Evolutionary conservation across 257 asterid genomes (phyloP).

Genomic region (Verbena officinalis): DNA sequence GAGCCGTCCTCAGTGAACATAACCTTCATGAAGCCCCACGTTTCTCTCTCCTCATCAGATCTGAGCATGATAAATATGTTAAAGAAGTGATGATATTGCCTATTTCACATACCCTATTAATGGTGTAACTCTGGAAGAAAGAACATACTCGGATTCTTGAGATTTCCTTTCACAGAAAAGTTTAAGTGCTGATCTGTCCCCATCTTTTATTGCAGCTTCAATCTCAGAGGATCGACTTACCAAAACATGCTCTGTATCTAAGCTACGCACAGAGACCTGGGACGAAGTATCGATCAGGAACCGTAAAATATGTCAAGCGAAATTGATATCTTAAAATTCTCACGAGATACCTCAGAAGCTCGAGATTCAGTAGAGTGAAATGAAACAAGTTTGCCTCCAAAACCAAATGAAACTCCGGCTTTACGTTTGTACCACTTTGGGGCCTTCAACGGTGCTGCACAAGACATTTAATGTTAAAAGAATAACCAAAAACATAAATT

Average conservation of each 20-base stretch:
- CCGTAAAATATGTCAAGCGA: neutral
- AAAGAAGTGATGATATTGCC: neutral
- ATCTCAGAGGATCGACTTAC: slow-evolving; percentile 61
- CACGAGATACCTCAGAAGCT: slow-evolving; percentile 51
- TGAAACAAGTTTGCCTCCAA: slow-evolving; percentile 75
- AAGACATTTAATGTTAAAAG: slow-evolving; percentile 24
- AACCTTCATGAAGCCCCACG: slow-evolving; percentile 68
- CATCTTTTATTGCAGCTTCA: slow-evolving; percentile 57
- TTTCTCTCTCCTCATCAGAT: slow-evolving; percentile 62
- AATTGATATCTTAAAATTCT: neutral
- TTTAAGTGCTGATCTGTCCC: slow-evolving; percentile 56
- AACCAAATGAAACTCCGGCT: slow-evolving; percentile 83
- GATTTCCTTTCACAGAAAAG: slow-evolving; percentile 61
- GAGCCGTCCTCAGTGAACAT: slow-evolving; percentile 70
- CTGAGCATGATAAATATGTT: slow-evolving; percentile 34
- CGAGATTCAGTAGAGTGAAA: slow-evolving; percentile 47
- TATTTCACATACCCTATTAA: neutral
- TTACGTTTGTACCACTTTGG: slow-evolving; percentile 76
- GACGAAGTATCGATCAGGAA: slow-evolving; percentile 10
- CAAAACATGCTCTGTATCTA: slow-evolving; percentile 58
- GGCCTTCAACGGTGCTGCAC: slow-evolving; percentile 61
- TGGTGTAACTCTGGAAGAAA: neutral
- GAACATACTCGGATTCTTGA: slow-evolving; percentile 62
- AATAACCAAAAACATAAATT: neutral
- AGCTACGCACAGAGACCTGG: slow-evolving; percentile 56